Percentiles rank a stretch among this genome's conserved stretches.
Conservation (phyloP, 352 stramenopile genomes). For the Aphanomyces astaci region DNA sequence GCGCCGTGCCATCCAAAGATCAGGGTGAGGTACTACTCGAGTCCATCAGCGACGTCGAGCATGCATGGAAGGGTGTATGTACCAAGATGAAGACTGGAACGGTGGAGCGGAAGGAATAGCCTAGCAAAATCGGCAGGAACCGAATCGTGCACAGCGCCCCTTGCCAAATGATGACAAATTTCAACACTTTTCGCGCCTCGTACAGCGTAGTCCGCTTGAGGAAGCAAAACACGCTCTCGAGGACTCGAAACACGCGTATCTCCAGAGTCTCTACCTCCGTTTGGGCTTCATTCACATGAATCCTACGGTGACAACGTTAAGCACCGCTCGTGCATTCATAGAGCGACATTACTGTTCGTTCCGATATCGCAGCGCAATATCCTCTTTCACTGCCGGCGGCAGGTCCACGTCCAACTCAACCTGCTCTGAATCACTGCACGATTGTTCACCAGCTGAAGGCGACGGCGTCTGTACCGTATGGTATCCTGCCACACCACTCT, state of each 20-base stretch:
- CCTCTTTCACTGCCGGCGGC: neutral
- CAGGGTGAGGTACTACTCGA: conserved; percentile 61
- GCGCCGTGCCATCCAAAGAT: conserved; percentile 83
- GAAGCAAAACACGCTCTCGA: conserved; percentile 82
- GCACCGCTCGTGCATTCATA: neutral
- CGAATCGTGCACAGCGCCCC: conserved; percentile 70
- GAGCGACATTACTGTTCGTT: neutral
- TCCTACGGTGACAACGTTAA: neutral
- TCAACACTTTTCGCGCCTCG: conserved; percentile 62
- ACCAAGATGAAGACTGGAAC: conserved; percentile 75
- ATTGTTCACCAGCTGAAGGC: neutral
- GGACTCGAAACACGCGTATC: conserved; percentile 61
- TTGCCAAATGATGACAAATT: conserved; percentile 84
- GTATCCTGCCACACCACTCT: neutral
- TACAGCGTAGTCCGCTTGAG: conserved; percentile 86
- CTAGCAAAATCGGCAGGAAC: conserved; percentile 81
- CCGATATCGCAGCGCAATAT: conserved; percentile 16
- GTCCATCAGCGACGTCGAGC: neutral
- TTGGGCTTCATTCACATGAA: conserved; percentile 3
- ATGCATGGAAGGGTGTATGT: conserved; percentile 3
- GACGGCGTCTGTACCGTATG: neutral
- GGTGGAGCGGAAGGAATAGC: conserved; percentile 74
- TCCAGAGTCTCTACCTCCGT: neutral
- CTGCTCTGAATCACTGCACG: neutral
- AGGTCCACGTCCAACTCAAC: neutral